Evolutionary conservation across 2,329 filamentous ascomycete species (phyloP), one percentile per base, ranked within the genome.

Genomic region (Clonostachys chloroleuca): DNA sequence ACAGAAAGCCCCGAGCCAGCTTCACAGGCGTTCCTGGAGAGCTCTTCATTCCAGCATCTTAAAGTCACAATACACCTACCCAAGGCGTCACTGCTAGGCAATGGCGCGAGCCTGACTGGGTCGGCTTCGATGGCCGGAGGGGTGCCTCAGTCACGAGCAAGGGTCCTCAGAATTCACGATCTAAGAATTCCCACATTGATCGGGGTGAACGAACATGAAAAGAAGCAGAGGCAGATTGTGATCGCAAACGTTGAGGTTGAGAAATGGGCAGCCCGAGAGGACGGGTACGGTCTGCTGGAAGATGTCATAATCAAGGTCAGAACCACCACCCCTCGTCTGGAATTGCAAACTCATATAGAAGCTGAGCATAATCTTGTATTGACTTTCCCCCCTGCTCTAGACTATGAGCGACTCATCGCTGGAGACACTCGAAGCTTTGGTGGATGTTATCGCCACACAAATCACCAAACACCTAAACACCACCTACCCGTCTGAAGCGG

Each of bases 131-230:
- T 46, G 30, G 12, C 46, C 49, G 8, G 47, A 50, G 5, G 49
- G 61, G 44, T 53, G 53, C 4, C 54, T 54, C 30, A 61, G 14
- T 39, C 36, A 39, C 63, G 17, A 63, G 58, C 12, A 30, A 60
- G 55, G 47, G 59, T 37, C 30, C 60, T 87, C 42, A 69, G 71
- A 36, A 61, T 89, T 9, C 73, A 75, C 42, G 74, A 77, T 17
- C 61, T 91, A 44, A 74, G 74, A 36, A 73, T 89, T 10, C 84
- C 86, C 24, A 83, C 81, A 34, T 62, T 92, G 44, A 80, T 92
- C 42, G 87, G 87, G 1, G 78, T 92, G 30, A 90, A 92, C 56
- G 63, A 70, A 18, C 86, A 90, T 56, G 87, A 92, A 72, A 71
- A 87, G 51, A 53, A 66, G 35, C 76, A 73, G 5, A 86, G 81